Conservation (phyloP, 2,329 filamentous ascomycete species). For the Drechslerella coelobrocha region DNA sequence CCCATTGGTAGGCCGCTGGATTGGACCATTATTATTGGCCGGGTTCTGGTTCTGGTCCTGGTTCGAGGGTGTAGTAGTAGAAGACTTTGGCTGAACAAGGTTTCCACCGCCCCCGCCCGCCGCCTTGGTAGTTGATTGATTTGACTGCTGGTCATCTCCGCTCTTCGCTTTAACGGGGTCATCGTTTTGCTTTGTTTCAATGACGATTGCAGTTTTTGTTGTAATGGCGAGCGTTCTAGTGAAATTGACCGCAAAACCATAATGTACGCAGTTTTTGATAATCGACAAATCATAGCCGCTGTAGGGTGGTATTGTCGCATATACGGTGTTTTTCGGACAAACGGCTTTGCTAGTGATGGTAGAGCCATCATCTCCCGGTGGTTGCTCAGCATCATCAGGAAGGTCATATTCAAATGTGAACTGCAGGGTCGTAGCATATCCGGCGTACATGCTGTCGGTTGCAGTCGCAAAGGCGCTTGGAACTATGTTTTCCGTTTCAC, state of each 20-base stretch:
- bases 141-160: neutral
- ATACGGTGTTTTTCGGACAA: slow-evolving; percentile 26
- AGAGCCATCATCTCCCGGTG: neutral
- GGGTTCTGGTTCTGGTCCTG: neutral
- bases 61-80: neutral
- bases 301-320: slow-evolving; percentile 22
- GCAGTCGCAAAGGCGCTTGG: slow-evolving; percentile 16
- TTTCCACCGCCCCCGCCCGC: too few species aligned
- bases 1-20: too few species aligned
- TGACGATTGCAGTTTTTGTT: slow-evolving; percentile 42
- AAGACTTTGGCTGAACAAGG: too few species aligned
- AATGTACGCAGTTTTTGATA: slow-evolving; percentile 12
- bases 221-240: slow-evolving; percentile 16
- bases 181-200: slow-evolving; percentile 32
- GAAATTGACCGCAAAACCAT: slow-evolving; percentile 12
- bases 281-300: neutral
- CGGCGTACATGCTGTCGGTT: neutral
- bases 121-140: too few species aligned
- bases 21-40: too few species aligned
- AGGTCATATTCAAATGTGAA: slow-evolving; percentile 30
- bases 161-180: slow-evolving; percentile 5
- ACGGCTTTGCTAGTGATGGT: neutral
- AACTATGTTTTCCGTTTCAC: slow-evolving; percentile 32
- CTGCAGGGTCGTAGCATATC: slow-evolving; percentile 16
- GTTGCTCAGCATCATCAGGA: neutral